phyloP scores from a whole-genome alignment of 495 filamentous ascomycete species.

The Eremomyces bilateralis region DNA sequence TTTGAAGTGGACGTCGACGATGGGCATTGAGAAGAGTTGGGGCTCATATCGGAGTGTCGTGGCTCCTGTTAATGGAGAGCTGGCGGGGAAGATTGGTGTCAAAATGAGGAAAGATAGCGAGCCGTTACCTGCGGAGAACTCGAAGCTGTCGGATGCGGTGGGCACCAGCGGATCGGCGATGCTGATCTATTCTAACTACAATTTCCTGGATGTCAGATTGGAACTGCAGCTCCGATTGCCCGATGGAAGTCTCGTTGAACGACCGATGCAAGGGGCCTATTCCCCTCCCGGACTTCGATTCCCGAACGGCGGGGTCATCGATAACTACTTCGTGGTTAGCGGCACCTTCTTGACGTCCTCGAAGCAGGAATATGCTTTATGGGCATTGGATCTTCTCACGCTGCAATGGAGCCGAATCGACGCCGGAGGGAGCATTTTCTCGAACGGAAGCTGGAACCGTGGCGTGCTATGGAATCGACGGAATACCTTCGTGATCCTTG shows the following conservation, averaged over 20 bases:
- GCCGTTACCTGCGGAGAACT: constrained; percentile 11
- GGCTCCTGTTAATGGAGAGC: constrained; percentile 50
- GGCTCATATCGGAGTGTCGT: constrained; percentile 93
- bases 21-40: constrained; percentile 65
- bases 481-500: constrained; percentile 86
- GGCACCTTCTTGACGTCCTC: constrained; percentile 93
- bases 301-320: constrained; percentile 83
- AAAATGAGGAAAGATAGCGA: constrained; percentile 22
- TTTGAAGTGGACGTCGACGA: constrained; percentile 82
- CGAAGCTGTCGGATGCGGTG: constrained; percentile 8
- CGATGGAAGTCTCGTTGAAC: constrained; percentile 71
- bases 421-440: constrained; percentile 82
- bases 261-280: constrained; percentile 65
- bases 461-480: constrained; percentile 80
- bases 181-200: constrained; percentile 98
- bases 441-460: constrained; percentile 90
- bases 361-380: constrained; percentile 94
- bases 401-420: constrained; percentile 91
- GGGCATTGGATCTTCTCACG: constrained; percentile 75
- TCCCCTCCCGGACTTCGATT: constrained; percentile 85
- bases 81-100: constrained; percentile 49
- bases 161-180: constrained; percentile 52
- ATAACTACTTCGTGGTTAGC: constrained; percentile 88
- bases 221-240: constrained; percentile 73
- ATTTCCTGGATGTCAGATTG: constrained; percentile 89